Evolutionary conservation across 148 eudicot species (phyloP).

Genomic region (Silene conica): DNA sequence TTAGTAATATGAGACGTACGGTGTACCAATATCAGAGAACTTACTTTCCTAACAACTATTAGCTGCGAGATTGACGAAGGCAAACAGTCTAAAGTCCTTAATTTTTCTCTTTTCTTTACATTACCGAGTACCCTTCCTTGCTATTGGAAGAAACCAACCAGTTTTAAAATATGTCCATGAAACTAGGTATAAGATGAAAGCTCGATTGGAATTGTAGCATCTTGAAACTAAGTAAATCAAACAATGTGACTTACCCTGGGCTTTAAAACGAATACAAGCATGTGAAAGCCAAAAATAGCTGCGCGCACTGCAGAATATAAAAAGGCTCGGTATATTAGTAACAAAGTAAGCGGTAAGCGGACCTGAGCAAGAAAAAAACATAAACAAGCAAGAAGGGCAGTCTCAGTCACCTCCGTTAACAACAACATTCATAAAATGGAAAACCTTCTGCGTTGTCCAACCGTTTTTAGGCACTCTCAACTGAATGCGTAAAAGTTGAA

Average conservation of each 20-base stretch:
- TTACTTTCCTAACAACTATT: not conserved
- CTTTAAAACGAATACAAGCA: constrained; percentile 49
- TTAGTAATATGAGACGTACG: not conserved
- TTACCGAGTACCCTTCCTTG: too few species aligned
- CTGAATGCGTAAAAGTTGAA: constrained; percentile 33
- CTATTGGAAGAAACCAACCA: too few species aligned
- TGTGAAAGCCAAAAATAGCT: constrained; percentile 70
- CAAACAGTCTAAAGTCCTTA: too few species aligned
- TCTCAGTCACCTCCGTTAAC: constrained; percentile 35
- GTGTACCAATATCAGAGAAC: not conserved
- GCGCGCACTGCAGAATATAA: constrained; percentile 64
- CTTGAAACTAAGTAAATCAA: not conserved
- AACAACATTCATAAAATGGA: constrained; percentile 34
- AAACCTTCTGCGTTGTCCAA: constrained; percentile 41
- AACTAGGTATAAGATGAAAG: not conserved
- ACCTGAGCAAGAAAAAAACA: not conserved
- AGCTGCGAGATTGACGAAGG: too few species aligned
- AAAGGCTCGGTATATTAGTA: constrained; percentile 11
- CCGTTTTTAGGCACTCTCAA: constrained; percentile 34
- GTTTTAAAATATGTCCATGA: not conserved
- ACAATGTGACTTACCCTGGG: constrained; percentile 54
- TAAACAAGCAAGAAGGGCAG: not conserved
- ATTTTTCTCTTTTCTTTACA: too few species aligned
- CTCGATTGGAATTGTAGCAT: not conserved
- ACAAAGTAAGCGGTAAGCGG: not conserved